Base-by-base conservation (phyloP, 2,329 filamentous ascomycete genomes). In the Colletotrichum viniferum region DNA sequence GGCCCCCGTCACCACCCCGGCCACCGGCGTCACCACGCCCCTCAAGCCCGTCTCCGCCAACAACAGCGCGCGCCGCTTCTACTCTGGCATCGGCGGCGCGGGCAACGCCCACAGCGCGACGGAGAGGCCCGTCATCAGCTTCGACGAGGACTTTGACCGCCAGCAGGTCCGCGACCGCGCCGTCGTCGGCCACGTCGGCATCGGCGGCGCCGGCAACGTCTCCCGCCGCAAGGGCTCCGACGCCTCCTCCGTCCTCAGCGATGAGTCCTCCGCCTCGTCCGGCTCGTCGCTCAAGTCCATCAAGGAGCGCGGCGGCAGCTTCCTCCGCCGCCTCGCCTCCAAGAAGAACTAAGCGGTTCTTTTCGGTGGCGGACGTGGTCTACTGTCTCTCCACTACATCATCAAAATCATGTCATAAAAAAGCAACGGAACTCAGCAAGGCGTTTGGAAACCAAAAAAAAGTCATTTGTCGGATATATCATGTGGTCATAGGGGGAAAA, bases 51-150 rank as follows among this genome's bases (percentile, higher is more conserved):
- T 83, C 67, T 82, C 83, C 73, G 85, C 86, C 24, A 84, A 86
- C 24, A 84, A 86, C 68, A 80, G 83, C 74, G 79, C 85, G 73
- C 83, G 86, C 74, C 88, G 89, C 85, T 93, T 93, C 87, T 90
- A 92, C 85, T 89, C 89, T 13, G 92, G 92, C 79, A 91, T 92
- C 73, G 92, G 92, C 78, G 92, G 92, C 73, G 92, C 92, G 4
- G 92, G 92, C 80, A 94, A 94, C 85, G 88, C 91, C 77, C 94
- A 94, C 84, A 92, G 93, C 82, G 82, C 83, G 79, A 80, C 76
- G 75, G 63, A 84, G 82, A 80, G 82, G 80, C 74, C 82, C 83
- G 62, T 64, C 43, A 38, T 75, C 69, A 77, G 48, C 62, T 77
- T 78, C 14, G 78, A 81, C 60, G 76, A 78, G 73, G 62, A 76